Percentiles rank a stretch among this genome's conserved stretches.
Conservation (phyloP, 352 stramenopile genomes). For the Pythium volutum region DNA sequence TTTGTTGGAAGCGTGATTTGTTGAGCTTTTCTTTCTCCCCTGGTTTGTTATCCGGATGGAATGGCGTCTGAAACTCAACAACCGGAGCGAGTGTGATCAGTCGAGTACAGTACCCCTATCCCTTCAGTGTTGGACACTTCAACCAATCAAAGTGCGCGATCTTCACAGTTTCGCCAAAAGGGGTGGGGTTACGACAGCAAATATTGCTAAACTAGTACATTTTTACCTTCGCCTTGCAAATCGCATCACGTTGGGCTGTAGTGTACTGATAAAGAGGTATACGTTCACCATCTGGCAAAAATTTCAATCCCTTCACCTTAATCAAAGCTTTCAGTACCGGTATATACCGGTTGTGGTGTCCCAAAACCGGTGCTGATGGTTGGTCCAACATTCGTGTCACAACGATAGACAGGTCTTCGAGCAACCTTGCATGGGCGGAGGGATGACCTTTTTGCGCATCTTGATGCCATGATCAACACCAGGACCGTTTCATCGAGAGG, state of each 20-base stretch:
- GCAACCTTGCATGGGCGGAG: conserved; percentile 6
- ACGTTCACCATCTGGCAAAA: conserved; percentile 4
- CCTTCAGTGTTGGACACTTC: conserved; percentile 24
- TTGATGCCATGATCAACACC: conserved; percentile 5
- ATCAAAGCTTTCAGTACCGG: neutral
- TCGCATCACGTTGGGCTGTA: too few relatives aligned
- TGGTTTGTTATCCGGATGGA: neutral
- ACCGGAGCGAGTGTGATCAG: too few relatives aligned
- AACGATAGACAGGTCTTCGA: neutral
- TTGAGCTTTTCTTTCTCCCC: conserved; percentile 6
- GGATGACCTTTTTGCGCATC: conserved; percentile 19
- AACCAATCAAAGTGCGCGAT: conserved; percentile 21
- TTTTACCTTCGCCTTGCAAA: too few relatives aligned
- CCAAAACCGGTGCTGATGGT: neutral
- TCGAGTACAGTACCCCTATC: conserved; percentile 3
- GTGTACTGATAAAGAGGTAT: conserved; percentile 8
- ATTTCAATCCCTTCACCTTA: conserved; percentile 4
- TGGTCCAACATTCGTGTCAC: neutral
- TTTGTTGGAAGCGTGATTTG: neutral
- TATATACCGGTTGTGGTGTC: neutral
- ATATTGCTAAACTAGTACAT: conserved; percentile 2
- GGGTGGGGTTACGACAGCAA: conserved; percentile 2
- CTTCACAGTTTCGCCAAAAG: neutral
- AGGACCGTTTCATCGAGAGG: neutral
- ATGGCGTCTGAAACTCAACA: conserved; percentile 1